Conservation (phyloP, 2,329 filamentous ascomycete genomes). For the Passalora sequoiae region DNA sequence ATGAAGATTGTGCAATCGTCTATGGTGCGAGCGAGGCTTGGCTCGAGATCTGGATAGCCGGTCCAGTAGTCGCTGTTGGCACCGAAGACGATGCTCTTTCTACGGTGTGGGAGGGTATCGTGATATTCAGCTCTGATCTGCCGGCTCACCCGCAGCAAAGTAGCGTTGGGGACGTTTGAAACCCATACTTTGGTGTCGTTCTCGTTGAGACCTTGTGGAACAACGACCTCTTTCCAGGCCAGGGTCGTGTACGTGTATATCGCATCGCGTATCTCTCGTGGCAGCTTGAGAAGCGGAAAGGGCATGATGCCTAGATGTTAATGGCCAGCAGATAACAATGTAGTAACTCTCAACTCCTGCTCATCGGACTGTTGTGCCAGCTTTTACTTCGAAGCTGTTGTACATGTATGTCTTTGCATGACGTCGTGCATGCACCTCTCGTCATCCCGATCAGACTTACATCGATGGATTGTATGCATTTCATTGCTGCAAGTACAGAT, state of each 20-base stretch:
- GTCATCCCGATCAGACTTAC: too few relatives aligned
- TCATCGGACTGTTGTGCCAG: too few relatives aligned
- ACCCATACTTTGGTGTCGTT: neutral
- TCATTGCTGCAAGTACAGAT: too few relatives aligned
- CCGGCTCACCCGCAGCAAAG: neutral
- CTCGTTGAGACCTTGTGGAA: neutral
- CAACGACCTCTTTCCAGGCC: neutral
- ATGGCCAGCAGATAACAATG: too few relatives aligned
- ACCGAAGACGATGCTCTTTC: neutral
- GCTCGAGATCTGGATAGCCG: slow-evolving; percentile 1
- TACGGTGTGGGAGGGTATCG: neutral
- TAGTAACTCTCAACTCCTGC: too few relatives aligned
- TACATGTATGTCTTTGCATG: too few relatives aligned
- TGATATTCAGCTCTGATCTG: neutral
- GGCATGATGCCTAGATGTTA: too few relatives aligned
- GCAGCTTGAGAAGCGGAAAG: slow-evolving; percentile 1
- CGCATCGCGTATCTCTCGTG: slow-evolving; percentile 1
- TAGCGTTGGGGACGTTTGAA: neutral
- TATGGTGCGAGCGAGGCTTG: slow-evolving; percentile 1
- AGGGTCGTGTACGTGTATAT: neutral
- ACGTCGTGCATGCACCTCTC: too few relatives aligned
- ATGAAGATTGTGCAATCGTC: slow-evolving; percentile 1
- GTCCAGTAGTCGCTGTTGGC: slow-evolving; percentile 3
- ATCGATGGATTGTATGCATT: too few relatives aligned
- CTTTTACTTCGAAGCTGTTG: too few relatives aligned